Base-by-base conservation (phyloP, 352 stramenopile species). In the Pythium sp. region DNA sequence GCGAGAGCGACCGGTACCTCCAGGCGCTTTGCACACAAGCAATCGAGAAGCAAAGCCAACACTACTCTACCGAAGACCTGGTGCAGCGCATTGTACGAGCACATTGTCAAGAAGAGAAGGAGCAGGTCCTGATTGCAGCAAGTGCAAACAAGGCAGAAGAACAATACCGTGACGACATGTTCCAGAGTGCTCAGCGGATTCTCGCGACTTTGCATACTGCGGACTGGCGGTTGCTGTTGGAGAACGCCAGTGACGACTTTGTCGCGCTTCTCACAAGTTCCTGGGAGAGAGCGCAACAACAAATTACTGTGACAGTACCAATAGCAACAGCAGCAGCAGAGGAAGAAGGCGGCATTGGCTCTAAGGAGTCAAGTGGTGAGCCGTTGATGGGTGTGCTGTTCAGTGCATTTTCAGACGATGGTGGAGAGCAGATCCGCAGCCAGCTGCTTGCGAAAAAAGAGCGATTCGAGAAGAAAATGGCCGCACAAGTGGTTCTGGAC, bases 371-470 rank as follows among this genome's bases (percentile, higher is more conserved):
- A 14, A 26, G 24, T 26, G 68, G 47, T 22, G 20, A 69, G 26
- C 18, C 14, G 28, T 22, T 47, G 11, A 20, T 5, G 41, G 36
- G 49, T 7, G 54, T 72, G 15, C 20, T 87, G 14, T 88, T 90
- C 58, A 36, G 51, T 12, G 72, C 65, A 34, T 66, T 90, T 30
- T 66, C 62, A 22, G 15, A 49, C n/a, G 71, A 73, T 11, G 67
- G 76, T 2, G 75, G 81, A 68, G 75, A 82, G 7, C 34, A 49
- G 47, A 77, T 86, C 26, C 82, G 78, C 30, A 28, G 62, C 5
- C 57, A 66, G 22, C 30, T 89, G 53, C 46, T 84, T 22, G 43
- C 58, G 5, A 87, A 86, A 30, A 74, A 85, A 64, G 72, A 76
- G 1, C 36, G 67, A 7, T 90, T 90, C 47, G 68, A 71, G 24